Evolutionary conservation across 2,329 filamentous ascomycete genomes (phyloP), one percentile per base, ranked within the genome.

Genomic region (Cordyceps javanica): DNA sequence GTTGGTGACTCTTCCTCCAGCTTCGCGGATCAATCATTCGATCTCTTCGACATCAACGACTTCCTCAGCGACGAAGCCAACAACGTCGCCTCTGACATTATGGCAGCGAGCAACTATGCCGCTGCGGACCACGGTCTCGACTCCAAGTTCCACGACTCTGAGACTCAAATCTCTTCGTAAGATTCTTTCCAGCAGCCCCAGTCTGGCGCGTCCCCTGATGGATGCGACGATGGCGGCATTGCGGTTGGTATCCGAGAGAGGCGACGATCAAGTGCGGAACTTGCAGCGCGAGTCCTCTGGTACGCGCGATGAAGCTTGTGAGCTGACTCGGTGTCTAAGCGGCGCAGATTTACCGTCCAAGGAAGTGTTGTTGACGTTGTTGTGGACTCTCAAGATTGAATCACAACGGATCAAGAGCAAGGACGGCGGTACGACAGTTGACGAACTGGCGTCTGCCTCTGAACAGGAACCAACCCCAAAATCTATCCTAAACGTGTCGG

Each of bases 141-240:
- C 70, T 75, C 74, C 74, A 72, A 76, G 72, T 73, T 80, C 74
- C 71, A 76, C 76, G 74, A 84, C 77, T 70, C 73, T 83, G 76
- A 81, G 81, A 79, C 75, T 82, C 76, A 80, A 77, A 67, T 77
- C 77, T 73, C 81, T 84, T 73, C 77, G 76, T 75, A 83, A 79
- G 77, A 83, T 87, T 72, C 80, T 87, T 81, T 81, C 85, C 82
- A 81, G 85, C 85, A 87, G 83, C 84, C 84, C 83, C 81, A 80
- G 75, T 73, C 79, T 87, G 85, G 85, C 85, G 85, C 85, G 85
- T 87, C 85, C 85, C 69, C 77, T 87, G 68, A 75, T 74, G 83
- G 83, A 87, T 87, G 85, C 85, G 85, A 88, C 85, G 82, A 80
- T 86, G 82, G 81, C 72, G 80, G 82, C 80, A 77, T 82, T 88